These are phyloP conservation scores for Linanthus parryae DNA, from an alignment of 148 eudicot species.

Conservation along the genomic window DNA sequence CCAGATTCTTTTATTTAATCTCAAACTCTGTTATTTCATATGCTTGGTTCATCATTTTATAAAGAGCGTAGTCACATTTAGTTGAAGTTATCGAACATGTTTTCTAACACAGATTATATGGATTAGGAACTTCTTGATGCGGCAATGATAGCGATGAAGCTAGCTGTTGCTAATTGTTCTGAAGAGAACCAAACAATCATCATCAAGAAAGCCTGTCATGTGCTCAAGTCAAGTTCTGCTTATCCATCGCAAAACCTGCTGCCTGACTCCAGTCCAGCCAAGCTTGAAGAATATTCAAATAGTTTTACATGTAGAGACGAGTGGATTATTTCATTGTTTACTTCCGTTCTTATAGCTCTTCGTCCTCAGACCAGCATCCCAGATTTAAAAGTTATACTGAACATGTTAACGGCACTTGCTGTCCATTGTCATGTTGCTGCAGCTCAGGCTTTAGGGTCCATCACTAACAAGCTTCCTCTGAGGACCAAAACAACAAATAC, in stretches of 20 bases:
- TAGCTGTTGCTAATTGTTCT: slow-evolving; percentile 59
- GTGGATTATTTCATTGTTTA: slow-evolving; percentile 71
- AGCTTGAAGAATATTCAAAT: slow-evolving; percentile 27
- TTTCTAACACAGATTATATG: no score
- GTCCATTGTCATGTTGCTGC: slow-evolving; percentile 61
- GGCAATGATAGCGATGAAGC: slow-evolving; percentile 62
- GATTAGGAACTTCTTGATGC: slow-evolving; percentile 65
- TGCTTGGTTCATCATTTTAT: neutral
- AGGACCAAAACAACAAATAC: slow-evolving; percentile 21
- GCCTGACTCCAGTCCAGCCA: slow-evolving; percentile 17
- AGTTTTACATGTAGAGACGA: slow-evolving; percentile 37
- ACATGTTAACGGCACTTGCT: slow-evolving; percentile 36
- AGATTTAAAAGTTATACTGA: slow-evolving; percentile 29
- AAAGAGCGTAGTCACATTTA: neutral
- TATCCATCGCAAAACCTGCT: no score
- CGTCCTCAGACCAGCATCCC: slow-evolving; percentile 58
- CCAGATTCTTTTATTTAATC: neutral
- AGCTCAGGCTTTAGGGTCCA: slow-evolving; percentile 94
- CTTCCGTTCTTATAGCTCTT: slow-evolving; percentile 71
- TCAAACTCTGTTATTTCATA: neutral
- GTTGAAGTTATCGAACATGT: no score
- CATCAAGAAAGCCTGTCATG: slow-evolving; percentile 48
- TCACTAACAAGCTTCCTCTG: slow-evolving; percentile 67
- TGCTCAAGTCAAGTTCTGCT: slow-evolving; percentile 34
- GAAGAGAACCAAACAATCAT: slow-evolving; percentile 50